These are phyloP conservation scores for Maudiozyma barnettii DNA, from an alignment of 805 yeast species.

Conservation along the genomic window DNA sequence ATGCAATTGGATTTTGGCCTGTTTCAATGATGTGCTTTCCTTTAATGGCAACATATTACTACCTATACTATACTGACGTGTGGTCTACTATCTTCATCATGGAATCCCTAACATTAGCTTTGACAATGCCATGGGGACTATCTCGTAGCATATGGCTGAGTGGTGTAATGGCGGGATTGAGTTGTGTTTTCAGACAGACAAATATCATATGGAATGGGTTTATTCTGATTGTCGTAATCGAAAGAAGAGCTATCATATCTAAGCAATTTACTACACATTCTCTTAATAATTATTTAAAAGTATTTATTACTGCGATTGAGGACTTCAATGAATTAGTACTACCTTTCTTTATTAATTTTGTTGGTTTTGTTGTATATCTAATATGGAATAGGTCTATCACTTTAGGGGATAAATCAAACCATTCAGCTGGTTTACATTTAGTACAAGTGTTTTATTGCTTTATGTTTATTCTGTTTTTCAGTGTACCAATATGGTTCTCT, in stretches of 20 bases:
- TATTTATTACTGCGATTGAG: constrained; percentile 30
- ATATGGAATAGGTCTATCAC: constrained; percentile 73
- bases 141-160: constrained; percentile 33
- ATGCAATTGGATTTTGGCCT: constrained; percentile 37
- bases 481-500: constrained; percentile 68
- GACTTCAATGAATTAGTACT: constrained; percentile 28
- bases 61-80: constrained; percentile 83
- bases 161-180: constrained; percentile 47
- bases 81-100: constrained; percentile 76
- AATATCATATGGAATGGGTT: constrained; percentile 80
- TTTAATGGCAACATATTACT: constrained; percentile 59
- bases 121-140: constrained; percentile 32
- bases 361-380: constrained; percentile 48
- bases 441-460: constrained; percentile 78
- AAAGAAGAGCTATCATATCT: constrained; percentile 37
- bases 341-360: constrained; percentile 48
- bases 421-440: constrained; percentile 56
- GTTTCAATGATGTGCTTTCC: constrained; percentile 50
- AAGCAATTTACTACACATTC: constrained; percentile 31
- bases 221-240: constrained; percentile 45
- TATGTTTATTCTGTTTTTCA: constrained; percentile 51
- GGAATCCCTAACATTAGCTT: constrained; percentile 41
- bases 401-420: constrained; percentile 86
- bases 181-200: constrained; percentile 80
- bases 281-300: constrained; percentile 33